These are phyloP conservation scores for Fibroporia radiculosa DNA, from an alignment of 768 basidiomycete species.

Conservation along the genomic window DNA sequence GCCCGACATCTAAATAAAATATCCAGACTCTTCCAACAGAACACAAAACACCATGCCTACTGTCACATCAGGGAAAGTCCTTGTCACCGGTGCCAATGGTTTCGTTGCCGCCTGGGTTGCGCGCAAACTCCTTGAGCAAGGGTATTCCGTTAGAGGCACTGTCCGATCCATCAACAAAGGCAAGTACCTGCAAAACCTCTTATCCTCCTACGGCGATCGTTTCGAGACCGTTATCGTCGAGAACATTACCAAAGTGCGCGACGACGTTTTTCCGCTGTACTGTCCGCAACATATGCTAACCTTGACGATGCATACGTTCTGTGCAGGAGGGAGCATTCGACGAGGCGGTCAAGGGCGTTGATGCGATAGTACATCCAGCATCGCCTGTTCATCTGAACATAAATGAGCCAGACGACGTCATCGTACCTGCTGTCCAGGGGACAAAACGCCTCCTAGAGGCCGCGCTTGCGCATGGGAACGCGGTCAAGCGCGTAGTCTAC, in stretches of 20 bases:
- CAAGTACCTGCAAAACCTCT: constrained; percentile 43
- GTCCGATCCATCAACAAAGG: constrained; percentile 60
- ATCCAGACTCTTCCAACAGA: no score
- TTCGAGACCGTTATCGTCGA: constrained; percentile 62
- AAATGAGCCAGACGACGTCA: constrained; percentile 44
- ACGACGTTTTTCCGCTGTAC: no score
- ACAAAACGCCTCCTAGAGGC: constrained; percentile 57
- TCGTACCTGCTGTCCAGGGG: constrained; percentile 65
- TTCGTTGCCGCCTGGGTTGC: constrained; percentile 57
- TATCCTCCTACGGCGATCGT: constrained; percentile 44
- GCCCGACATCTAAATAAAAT: no score
- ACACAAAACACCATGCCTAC: constrained; percentile 27
- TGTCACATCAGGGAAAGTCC: constrained; percentile 30
- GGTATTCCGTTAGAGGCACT: constrained; percentile 58
- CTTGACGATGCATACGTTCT: not conserved
- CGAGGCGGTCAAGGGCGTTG: constrained; percentile 68
- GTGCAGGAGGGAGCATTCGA: constrained; percentile 65
- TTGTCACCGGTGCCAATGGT: constrained; percentile 54
- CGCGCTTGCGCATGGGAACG: constrained; percentile 36
- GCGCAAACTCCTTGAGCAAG: constrained; percentile 45
- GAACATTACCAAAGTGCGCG: constrained; percentile 53
- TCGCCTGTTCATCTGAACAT: constrained; percentile 49
- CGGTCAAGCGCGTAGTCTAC: constrained; percentile 54
- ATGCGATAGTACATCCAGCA: constrained; percentile 63
- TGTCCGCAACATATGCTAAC: not conserved